Evolutionary conservation across 495 filamentous ascomycete genomes (phyloP).

Genomic region (Rhypophila decipiens): DNA sequence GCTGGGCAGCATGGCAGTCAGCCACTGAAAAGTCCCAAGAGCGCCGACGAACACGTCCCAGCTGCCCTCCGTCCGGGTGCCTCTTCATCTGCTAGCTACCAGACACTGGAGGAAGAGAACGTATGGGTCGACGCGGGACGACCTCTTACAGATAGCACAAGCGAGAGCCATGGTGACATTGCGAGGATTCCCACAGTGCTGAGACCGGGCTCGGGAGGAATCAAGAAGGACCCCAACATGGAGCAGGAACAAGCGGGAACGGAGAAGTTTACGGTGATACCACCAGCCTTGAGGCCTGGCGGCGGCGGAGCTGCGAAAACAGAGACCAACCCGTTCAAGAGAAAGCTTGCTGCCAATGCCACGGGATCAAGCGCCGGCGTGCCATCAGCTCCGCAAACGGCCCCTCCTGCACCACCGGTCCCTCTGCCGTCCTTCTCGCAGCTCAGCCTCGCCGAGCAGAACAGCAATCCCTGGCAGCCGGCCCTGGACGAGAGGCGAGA

Average conservation of each 20-base stretch:
- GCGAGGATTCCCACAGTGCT: slow-evolving; percentile 14
- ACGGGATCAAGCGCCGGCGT: too few relatives aligned
- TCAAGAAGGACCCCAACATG: slow-evolving; percentile 1
- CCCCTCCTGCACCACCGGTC: slow-evolving; percentile 17
- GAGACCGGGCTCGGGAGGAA: slow-evolving; percentile 13
- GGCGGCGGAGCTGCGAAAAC: slow-evolving; percentile 22
- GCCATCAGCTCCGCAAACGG: slow-evolving; percentile 4
- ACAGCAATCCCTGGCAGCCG: slow-evolving; percentile 49
- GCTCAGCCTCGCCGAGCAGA: slow-evolving; percentile 33
- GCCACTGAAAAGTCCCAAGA: neutral
- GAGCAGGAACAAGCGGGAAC: slow-evolving; percentile 12
- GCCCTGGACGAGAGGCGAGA: slow-evolving; percentile 19
- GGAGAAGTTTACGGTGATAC: slow-evolving; percentile 17
- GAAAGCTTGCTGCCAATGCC: slow-evolving; percentile 22
- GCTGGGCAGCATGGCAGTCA: slow-evolving; percentile 23
- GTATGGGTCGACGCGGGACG: slow-evolving; percentile 12
- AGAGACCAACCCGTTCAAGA: slow-evolving; percentile 51
- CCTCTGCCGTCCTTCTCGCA: slow-evolving; percentile 27
- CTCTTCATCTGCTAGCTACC: slow-evolving; percentile 12
- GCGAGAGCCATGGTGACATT: slow-evolving; percentile 6
- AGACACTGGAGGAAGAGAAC: slow-evolving; percentile 15
- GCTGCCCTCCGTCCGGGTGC: slow-evolving; percentile 17
- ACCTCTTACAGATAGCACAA: neutral
- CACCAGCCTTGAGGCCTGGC: slow-evolving; percentile 28
- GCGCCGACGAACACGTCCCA: slow-evolving; percentile 11